Evolutionary conservation across 805 yeast species (phyloP).

Genomic region (Metschnikowia matae): DNA sequence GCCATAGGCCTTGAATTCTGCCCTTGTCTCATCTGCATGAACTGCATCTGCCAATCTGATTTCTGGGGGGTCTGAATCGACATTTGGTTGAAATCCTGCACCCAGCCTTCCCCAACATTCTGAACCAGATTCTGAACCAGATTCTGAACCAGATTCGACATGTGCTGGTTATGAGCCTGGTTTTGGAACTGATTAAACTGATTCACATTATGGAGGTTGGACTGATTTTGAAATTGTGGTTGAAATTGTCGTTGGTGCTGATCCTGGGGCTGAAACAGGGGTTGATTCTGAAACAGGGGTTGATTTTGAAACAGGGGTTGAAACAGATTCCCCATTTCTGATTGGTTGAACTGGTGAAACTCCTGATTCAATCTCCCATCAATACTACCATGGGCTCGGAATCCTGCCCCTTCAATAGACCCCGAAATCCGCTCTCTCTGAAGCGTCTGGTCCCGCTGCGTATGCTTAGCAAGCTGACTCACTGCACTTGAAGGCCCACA

Average conservation of each 20-base stretch:
- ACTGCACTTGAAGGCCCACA: conserved; percentile 48
- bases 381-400: conserved; percentile 19
- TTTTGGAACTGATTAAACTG: neutral
- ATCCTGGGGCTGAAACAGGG: neutral
- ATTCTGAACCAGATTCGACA: conserved; percentile 9
- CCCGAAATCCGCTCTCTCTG: conserved; percentile 27
- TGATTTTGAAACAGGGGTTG: conserved; percentile 2
- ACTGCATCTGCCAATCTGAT: conserved; percentile 26
- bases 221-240: conserved; percentile 9
- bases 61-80: conserved; percentile 11
- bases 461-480: conserved; percentile 36
- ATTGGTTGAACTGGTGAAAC: conserved; percentile 30
- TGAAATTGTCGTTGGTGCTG: conserved; percentile 1
- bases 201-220: neutral
- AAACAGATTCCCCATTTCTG: conserved; percentile 9
- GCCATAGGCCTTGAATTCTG: neutral
- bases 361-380: conserved; percentile 38
- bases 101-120: conserved; percentile 10
- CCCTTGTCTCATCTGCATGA: conserved; percentile 14
- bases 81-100: conserved; percentile 14
- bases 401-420: conserved; percentile 8
- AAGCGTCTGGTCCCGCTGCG: conserved; percentile 39
- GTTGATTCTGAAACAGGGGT: conserved; percentile 1
- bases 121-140: conserved; percentile 10
- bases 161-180: neutral